Percentiles rank a stretch among this genome's conserved stretches.
Evolutionary conservation across 2,329 filamentous ascomycete genomes (phyloP).

Genomic region (Beauveria caledonica): DNA sequence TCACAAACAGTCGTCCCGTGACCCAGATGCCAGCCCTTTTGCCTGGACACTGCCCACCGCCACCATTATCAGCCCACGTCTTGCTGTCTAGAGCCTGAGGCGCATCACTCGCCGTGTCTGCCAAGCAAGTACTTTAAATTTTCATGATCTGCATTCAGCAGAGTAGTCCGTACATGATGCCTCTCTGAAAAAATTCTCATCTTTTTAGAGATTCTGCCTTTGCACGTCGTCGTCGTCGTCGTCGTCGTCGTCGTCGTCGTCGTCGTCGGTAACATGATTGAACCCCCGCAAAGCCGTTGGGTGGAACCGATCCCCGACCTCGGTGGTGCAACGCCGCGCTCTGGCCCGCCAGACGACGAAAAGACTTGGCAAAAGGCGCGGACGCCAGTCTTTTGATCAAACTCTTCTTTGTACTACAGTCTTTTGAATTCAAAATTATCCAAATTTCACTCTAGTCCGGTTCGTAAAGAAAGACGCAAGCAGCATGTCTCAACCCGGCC

Average conservation of each 20-base stretch:
- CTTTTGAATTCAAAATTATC: not conserved
- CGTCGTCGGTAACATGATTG: not conserved
- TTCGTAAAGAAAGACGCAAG: not conserved
- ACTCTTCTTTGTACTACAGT: not conserved
- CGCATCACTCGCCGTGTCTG: not conserved
- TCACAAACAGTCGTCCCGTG: not conserved
- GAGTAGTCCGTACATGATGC: too few relatives aligned
- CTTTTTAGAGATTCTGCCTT: not conserved
- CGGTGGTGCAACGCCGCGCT: conserved; percentile 4
- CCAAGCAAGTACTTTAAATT: not conserved
- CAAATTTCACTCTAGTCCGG: not conserved
- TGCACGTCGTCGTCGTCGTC: not conserved
- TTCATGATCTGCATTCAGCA: too few relatives aligned
- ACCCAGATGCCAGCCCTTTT: not conserved
- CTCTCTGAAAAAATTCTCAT: not conserved
- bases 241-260: not conserved
- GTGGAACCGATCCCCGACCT: conserved; percentile 7
- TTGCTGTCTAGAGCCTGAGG: not conserved
- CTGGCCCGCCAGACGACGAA: not conserved
- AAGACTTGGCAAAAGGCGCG: not conserved
- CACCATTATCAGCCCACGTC: not conserved
- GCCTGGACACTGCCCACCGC: not conserved
- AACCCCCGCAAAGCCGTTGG: conserved; percentile 1
- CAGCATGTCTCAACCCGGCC: conserved; percentile 7
- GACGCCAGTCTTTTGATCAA: not conserved